Percentiles rank a stretch among this genome's conserved stretches.
These are phyloP conservation scores for Saturnispora dispora DNA, from an alignment of 805 yeast species.

Conservation along the genomic window DNA sequence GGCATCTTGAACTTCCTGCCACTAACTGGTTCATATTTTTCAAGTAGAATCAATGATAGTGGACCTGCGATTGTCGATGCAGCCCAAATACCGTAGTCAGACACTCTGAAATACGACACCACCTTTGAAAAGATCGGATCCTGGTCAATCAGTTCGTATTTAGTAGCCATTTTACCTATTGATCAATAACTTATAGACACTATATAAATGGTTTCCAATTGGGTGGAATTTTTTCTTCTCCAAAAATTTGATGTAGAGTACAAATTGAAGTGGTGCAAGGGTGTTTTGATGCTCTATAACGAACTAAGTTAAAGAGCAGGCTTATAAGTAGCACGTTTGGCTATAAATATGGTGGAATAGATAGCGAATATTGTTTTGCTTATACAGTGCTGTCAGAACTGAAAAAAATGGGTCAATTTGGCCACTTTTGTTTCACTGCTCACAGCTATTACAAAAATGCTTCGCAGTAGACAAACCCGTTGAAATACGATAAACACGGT, in stretches of 20 bases:
- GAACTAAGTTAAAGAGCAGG: neutral
- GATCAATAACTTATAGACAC: neutral
- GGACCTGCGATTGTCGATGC: constrained; percentile 44
- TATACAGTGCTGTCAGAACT: no score
- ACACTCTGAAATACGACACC: constrained; percentile 58
- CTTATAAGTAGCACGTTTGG: neutral
- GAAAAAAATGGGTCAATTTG: no score
- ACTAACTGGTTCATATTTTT: constrained; percentile 38
- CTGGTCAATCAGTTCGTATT: constrained; percentile 46
- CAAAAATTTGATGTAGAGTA: neutral
- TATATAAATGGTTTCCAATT: neutral
- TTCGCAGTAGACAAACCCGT: no score
- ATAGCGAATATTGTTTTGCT: no score
- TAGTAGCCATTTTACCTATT: constrained; percentile 14
- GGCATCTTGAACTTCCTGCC: constrained; percentile 41
- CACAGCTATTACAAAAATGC: no score
- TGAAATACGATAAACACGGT: no score
- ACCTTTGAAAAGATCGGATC: constrained; percentile 75
- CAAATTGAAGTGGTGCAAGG: constrained; percentile 1
- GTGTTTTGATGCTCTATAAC: neutral
- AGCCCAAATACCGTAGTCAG: constrained; percentile 51
- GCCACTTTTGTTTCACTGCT: no score
- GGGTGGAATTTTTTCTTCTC: neutral
- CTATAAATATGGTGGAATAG: neutral
- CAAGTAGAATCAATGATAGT: constrained; percentile 33